These are phyloP conservation scores for Pichia nakasei DNA, from an alignment of 805 yeast species.

Conservation along the genomic window DNA sequence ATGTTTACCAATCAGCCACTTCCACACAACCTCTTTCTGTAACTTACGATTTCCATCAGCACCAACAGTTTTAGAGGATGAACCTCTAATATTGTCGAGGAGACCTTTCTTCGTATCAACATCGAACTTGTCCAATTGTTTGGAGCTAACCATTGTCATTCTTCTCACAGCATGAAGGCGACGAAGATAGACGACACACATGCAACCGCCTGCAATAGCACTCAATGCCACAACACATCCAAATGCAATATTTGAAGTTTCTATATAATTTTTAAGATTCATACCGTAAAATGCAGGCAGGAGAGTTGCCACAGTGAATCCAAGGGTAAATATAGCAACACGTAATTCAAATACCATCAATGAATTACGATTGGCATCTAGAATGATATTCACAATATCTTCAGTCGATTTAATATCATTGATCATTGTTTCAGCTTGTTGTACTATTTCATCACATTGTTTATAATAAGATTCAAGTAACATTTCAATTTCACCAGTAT, in stretches of 20 bases:
- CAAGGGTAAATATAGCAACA: constrained; percentile 75
- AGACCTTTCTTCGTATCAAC: constrained; percentile 14
- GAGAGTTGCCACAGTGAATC: constrained; percentile 76
- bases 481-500: constrained; percentile 72
- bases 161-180: constrained; percentile 55
- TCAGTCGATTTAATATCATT: constrained; percentile 85
- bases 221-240: constrained; percentile 46
- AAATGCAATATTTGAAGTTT: constrained; percentile 59
- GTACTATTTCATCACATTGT: constrained; percentile 90
- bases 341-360: constrained; percentile 80
- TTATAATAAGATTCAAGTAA: constrained; percentile 80
- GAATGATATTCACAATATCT: constrained; percentile 82
- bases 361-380: constrained; percentile 87
- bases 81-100: constrained; percentile 8
- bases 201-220: constrained; percentile 40
- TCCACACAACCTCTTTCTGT: constrained; percentile 43
- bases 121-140: constrained; percentile 21
- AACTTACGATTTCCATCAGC: constrained; percentile 3
- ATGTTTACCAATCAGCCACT: constrained; percentile 44
- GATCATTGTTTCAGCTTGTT: constrained; percentile 74
- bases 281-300: constrained; percentile 86
- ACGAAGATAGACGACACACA: constrained; percentile 49
- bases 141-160: constrained; percentile 48
- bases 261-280: constrained; percentile 73
- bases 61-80: neutral